A percentile compares a stretch with the other conserved stretches of the same genome.
These are phyloP conservation scores for Adansonia grandidieri DNA, from an alignment of 441 rosid genomes.

Conservation along the genomic window DNA sequence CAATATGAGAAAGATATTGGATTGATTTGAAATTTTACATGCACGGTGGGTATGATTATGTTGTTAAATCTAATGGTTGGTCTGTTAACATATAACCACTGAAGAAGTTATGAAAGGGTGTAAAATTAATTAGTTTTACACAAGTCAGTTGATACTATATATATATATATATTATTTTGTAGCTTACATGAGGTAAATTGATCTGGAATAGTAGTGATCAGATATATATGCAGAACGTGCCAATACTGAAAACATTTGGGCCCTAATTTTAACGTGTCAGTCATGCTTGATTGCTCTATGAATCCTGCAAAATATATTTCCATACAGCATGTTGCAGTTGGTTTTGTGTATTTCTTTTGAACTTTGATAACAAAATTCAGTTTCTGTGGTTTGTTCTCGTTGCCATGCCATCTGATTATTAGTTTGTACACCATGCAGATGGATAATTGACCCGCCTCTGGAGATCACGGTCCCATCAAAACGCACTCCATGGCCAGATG, in stretches of 20 bases:
- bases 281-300: background rate
- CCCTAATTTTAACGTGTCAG: background rate
- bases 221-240: background rate
- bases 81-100: too few relatives aligned
- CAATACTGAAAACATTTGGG: background rate
- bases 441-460: constrained; percentile 91
- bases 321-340: background rate
- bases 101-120: too few relatives aligned
- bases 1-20: too few relatives aligned
- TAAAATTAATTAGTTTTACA: too few relatives aligned
- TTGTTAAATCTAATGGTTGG: too few relatives aligned
- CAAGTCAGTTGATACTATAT: too few relatives aligned
- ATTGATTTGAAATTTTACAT: too few relatives aligned
- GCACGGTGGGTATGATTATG: too few relatives aligned
- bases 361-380: background rate
- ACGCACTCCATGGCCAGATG: constrained; percentile 91
- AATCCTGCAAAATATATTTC: background rate
- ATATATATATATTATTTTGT: background rate
- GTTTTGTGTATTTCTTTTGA: background rate
- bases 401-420: constrained; percentile 4
- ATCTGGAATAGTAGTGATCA: background rate
- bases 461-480: constrained; percentile 85
- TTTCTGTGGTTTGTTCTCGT: background rate
- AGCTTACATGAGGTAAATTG: background rate
- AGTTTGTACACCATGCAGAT: constrained; percentile 49